These are phyloP conservation scores for Lichtheimia ornata DNA, from an alignment of 371 early-diverging fungal genomes.

Conservation along the genomic window DNA sequence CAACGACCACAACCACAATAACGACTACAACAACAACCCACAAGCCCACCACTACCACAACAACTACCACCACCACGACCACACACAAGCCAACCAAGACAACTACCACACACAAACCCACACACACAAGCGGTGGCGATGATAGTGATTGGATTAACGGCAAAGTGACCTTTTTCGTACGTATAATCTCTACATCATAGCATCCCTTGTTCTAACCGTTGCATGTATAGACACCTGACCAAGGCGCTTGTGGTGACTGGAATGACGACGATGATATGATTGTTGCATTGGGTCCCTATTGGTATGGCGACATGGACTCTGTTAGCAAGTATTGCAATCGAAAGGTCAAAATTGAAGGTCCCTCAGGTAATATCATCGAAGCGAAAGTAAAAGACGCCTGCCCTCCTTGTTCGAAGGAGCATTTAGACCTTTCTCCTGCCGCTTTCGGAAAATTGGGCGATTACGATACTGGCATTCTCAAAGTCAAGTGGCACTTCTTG, in stretches of 20 bases:
- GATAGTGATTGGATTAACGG: slow-evolving; percentile 15
- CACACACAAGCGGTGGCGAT: slow-evolving; percentile 4
- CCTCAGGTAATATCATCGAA: slow-evolving; percentile 32
- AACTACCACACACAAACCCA: slow-evolving; percentile 19
- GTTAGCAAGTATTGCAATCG: slow-evolving; percentile 33
- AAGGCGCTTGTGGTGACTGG: slow-evolving; percentile 44
- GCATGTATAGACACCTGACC: slow-evolving; percentile 20
- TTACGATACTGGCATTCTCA: slow-evolving; percentile 28
- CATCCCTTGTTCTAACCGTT: too few relatives aligned
- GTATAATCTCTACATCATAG: too few relatives aligned
- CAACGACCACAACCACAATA: slow-evolving; percentile 16
- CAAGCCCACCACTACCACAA: slow-evolving; percentile 17
- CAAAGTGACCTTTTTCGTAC: slow-evolving; percentile 32
- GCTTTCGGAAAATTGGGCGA: slow-evolving; percentile 36
- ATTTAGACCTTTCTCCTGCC: slow-evolving; percentile 39
- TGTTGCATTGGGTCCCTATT: slow-evolving; percentile 28
- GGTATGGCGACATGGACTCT: slow-evolving; percentile 37
- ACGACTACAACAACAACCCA: slow-evolving; percentile 21
- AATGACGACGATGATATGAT: slow-evolving; percentile 30
- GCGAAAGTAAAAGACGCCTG: slow-evolving; percentile 38
- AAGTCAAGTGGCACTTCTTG: slow-evolving; percentile 35
- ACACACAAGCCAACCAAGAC: slow-evolving; percentile 17
- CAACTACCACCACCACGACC: slow-evolving; percentile 19
- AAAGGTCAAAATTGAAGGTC: slow-evolving; percentile 32
- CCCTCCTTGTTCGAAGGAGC: slow-evolving; percentile 32